Percentiles rank a stretch among this genome's conserved stretches.
Conservation (phyloP, 2,329 filamentous ascomycete species). For the Arthrobotrys entomopaga region DNA sequence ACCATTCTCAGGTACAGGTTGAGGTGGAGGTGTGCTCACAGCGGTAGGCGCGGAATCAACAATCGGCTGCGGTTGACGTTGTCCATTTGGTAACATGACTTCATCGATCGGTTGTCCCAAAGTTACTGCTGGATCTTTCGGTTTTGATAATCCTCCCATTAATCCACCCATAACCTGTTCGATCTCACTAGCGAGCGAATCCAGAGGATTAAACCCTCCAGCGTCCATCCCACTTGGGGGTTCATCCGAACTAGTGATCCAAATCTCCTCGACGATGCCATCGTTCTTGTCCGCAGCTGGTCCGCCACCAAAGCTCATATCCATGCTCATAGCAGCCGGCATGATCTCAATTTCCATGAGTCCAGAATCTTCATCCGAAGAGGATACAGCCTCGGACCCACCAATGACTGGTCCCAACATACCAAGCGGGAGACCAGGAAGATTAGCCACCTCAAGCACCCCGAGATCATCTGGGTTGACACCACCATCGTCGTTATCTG, state of each 20-base stretch:
- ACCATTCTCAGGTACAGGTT: not conserved
- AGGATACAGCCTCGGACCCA: not conserved
- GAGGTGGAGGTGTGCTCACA: not conserved
- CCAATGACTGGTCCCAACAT: conserved; percentile 25
- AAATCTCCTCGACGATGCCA: conserved; percentile 37
- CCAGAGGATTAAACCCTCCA: conserved; percentile 20
- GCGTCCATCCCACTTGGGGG: not conserved
- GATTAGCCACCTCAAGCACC: conserved; percentile 5
- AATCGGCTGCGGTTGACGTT: conserved; percentile 1
- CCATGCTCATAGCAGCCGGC: not conserved
- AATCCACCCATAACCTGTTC: conserved; percentile 41
- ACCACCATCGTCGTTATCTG: not conserved
- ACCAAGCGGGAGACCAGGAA: conserved; percentile 14
- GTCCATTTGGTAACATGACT: conserved; percentile 33
- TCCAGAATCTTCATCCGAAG: conserved; percentile 8
- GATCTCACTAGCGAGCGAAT: conserved; percentile 17
- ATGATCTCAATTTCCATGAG: conserved; percentile 32
- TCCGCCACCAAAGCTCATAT: conserved; percentile 8
- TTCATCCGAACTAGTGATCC: conserved; percentile 27
- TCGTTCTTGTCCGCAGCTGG: not conserved
- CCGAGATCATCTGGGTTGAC: not conserved
- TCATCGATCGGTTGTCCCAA: conserved; percentile 35
- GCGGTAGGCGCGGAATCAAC: not conserved
- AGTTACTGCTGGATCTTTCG: conserved; percentile 1
- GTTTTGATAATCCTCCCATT: conserved; percentile 9